Base-by-base conservation (phyloP, 768 basidiomycete genomes). In the Suillus weaverae region DNA sequence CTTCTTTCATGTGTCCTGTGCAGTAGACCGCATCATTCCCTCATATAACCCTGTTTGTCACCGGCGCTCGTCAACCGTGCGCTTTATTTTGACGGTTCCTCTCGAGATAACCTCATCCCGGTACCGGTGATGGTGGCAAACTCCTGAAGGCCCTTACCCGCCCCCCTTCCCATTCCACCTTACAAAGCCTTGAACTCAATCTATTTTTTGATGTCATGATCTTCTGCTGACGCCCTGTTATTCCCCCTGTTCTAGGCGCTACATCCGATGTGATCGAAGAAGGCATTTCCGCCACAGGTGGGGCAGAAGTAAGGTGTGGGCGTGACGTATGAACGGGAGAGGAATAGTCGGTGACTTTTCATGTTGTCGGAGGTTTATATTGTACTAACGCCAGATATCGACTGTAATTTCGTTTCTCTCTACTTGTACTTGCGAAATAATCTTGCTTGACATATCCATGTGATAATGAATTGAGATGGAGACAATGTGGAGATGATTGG, bases 131-230 rank as follows among this genome's bases (percentile, higher is more conserved):
- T 57, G 36, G 22, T 55, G 56, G 56, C 22, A 26, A 57, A 26
- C 22, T 57, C 56, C 8, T 26, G 3, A 26, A 57, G 16, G 56
- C 22, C 55, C 56, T 36, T 56, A 56, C 55, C 13, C 55, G 35
- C 13, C 8, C 16, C 22, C 22, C 18, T 57, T 57, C 56, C 56
- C 56, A 10, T 57, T 38, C 36, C 22, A 39, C 18, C 22, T 57
- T 57, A 57, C 36, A 38, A 57, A 57, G 56, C 56, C 16, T 57
- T 57, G 22, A 57, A 57, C 56, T 38, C 56, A 39, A 57, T 57
- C 16, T 56, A 3, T n/a, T 14, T 55, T 56, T 56, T 8, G n/a
- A n/a, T 56, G 13, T 8, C 8, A 10, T 57, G 36, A 57, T 38
- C 36, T 18, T 22, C 22, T 4, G 36, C 36, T 57, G 36, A 57